Evolutionary conservation across 768 basidiomycete species (phyloP), one percentile per base, ranked within the genome.

Genomic region (Mycena sanguinolenta): DNA sequence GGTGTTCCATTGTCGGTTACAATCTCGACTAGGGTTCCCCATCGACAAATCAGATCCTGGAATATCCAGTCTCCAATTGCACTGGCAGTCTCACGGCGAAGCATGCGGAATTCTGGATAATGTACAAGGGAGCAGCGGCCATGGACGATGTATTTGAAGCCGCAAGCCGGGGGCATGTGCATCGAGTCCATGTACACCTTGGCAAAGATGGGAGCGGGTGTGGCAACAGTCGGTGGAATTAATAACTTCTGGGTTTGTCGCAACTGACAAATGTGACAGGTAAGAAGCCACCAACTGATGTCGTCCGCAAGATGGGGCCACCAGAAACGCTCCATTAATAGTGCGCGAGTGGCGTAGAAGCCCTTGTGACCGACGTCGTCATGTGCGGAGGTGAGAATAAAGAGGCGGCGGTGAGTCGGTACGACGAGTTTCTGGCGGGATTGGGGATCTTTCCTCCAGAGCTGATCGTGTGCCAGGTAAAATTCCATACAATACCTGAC

Each of bases 1-100:
- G 21, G 68, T 53, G 72, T 54, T 77, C 75, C 72, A 60, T 76
- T 77, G 46, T 77, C 73, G 4, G 73, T 71, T 9, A 77, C 61
- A 19, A 76, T 72, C 30, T 76, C 73, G 10, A 28, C 25, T 1
- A 75, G 49, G 0, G 66, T 49, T 7, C 60, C n/a, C n/a, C n/a
- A n/a, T n/a, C n/a, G n/a, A n/a, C n/a, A n/a, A n/a, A n/a, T n/a
- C n/a, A n/a, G n/a, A 61, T 75, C 75, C 46, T 3, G 66, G 42
- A 49, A 71, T 0, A 79, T 67, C 32, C 75, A 79, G 2, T 49
- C 7, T 0, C 60, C 68, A 0, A 79, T n/a, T 0, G 61, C 50
- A 0, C 34, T 13, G 0, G 38, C 65, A 0, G 66, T 79, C 23
- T 80, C 73, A 39, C 57, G 39, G 0, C 36, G 23, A 0, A 70